Evolutionary conservation across 352 stramenopile genomes (phyloP).

Genomic region (Pythium angustatum): DNA sequence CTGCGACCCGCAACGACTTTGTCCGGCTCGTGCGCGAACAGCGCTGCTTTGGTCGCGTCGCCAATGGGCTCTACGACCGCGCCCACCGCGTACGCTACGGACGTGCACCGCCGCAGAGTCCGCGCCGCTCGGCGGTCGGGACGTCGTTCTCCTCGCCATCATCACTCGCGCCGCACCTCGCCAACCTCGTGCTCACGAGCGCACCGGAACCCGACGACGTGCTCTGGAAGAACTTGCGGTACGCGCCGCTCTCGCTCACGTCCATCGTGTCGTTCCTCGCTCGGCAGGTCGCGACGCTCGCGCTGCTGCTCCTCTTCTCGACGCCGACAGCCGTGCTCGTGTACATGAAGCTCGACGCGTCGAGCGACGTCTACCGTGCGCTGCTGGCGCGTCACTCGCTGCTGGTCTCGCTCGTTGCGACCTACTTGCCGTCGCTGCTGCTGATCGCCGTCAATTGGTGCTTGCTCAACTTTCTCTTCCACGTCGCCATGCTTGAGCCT

Average conservation of each 20-base stretch:
- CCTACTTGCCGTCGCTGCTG: constrained; percentile 74
- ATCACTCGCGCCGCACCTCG: constrained; percentile 43
- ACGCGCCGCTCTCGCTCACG: constrained; percentile 49
- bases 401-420: constrained; percentile 59
- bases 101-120: constrained; percentile 20
- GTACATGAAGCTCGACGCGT: constrained; percentile 79
- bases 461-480: constrained; percentile 68
- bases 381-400: constrained; percentile 48
- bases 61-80: constrained; percentile 42
- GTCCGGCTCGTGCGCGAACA: constrained; percentile 50
- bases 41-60: constrained; percentile 37
- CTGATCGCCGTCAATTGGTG: constrained; percentile 78
- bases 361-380: constrained; percentile 55
- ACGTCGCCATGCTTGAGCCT: constrained; percentile 66
- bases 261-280: constrained; percentile 40
- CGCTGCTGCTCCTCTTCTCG: constrained; percentile 69
- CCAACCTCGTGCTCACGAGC: constrained; percentile 56
- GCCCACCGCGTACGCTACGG: constrained; percentile 23
- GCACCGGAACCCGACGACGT: constrained; percentile 79
- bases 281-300: constrained; percentile 53
- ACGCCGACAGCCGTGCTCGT: constrained; percentile 78
- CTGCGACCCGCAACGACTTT: constrained; percentile 58
- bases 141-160: neutral
- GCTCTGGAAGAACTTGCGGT: constrained; percentile 74
- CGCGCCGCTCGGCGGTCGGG: constrained; percentile 4